Evolutionary conservation across 176 grass and related monocot genomes (phyloP).

Genomic region (barley (Hordeum vulgare)): DNA sequence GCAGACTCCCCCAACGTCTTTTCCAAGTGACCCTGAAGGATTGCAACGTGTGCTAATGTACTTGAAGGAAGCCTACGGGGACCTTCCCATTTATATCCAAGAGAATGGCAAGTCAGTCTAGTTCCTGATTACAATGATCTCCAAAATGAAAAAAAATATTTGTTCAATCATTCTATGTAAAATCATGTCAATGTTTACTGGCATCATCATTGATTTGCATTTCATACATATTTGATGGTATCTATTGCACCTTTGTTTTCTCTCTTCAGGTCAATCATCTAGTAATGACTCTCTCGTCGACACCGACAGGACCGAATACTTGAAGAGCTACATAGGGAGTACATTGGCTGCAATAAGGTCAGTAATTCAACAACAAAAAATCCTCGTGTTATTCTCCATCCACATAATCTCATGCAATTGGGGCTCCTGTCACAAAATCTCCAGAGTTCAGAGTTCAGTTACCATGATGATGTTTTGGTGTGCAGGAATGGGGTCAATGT

Average conservation of each 20-base stretch:
- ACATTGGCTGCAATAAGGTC: slow-evolving; percentile 38
- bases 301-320: not conserved
- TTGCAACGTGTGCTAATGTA: slow-evolving; percentile 40
- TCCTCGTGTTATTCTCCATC: not conserved
- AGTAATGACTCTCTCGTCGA: not conserved
- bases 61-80: slow-evolving; percentile 37
- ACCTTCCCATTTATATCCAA: slow-evolving; percentile 61
- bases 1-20: not conserved
- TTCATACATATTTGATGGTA: not conserved
- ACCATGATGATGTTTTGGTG: not conserved
- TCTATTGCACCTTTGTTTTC: not conserved
- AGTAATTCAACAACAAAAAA: not conserved
- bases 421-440: not conserved
- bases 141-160: not conserved
- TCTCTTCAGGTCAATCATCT: not conserved
- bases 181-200: not conserved
- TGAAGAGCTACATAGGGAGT: not conserved
- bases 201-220: not conserved
- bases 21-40: slow-evolving; percentile 27
- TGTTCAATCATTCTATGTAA: not conserved
- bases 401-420: not conserved
- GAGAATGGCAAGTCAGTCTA: slow-evolving; percentile 64
- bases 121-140: not conserved
- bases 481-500: slow-evolving; percentile 61
- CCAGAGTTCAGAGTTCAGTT: not conserved